phyloP scores from a whole-genome alignment of 768 basidiomycete species.

The Melanogaster broomeanus region DNA sequence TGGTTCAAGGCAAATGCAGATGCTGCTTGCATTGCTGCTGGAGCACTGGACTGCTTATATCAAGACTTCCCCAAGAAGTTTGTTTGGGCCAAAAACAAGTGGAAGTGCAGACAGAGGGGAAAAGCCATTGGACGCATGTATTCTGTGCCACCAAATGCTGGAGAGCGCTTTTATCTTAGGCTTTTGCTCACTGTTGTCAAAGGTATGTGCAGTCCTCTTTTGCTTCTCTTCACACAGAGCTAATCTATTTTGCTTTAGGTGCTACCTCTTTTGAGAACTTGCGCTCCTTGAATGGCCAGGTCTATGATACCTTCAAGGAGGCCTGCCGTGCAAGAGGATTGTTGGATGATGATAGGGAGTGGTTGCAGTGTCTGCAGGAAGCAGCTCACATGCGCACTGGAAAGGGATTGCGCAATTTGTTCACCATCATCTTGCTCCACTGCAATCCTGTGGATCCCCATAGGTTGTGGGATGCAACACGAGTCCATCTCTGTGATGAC shows the following conservation, averaged over 20 bases:
- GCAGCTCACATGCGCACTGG: too few relatives aligned
- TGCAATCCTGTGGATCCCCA: constrained; percentile 37
- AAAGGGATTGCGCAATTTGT: constrained; percentile 35
- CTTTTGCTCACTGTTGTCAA: too few relatives aligned
- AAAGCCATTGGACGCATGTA: too few relatives aligned
- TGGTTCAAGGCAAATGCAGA: too few relatives aligned
- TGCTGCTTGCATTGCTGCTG: too few relatives aligned
- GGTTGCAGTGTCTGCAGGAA: too few relatives aligned
- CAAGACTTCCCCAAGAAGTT: constrained; percentile 36
- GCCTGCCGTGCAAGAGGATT: constrained; percentile 46
- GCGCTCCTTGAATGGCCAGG: constrained; percentile 23
- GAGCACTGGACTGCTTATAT: constrained; percentile 27
- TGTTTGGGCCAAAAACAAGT: constrained; percentile 25
- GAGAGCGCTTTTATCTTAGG: too few relatives aligned
- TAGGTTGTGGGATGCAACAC: constrained; percentile 38
- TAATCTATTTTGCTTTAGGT: constrained; percentile 8
- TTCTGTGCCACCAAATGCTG: too few relatives aligned
- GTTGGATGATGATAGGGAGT: too few relatives aligned
- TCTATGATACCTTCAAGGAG: constrained; percentile 34
- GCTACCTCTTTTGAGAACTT: too few relatives aligned
- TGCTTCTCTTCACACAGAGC: too few relatives aligned
- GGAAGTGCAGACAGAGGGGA: constrained; percentile 33
- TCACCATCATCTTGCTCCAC: constrained; percentile 40
- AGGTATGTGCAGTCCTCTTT: not conserved
- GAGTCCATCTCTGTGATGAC: constrained; percentile 33